Evolutionary conservation across 352 stramenopile species (phyloP), one percentile per base, ranked within the genome.

Genomic region (Globisporangium alternatum): DNA sequence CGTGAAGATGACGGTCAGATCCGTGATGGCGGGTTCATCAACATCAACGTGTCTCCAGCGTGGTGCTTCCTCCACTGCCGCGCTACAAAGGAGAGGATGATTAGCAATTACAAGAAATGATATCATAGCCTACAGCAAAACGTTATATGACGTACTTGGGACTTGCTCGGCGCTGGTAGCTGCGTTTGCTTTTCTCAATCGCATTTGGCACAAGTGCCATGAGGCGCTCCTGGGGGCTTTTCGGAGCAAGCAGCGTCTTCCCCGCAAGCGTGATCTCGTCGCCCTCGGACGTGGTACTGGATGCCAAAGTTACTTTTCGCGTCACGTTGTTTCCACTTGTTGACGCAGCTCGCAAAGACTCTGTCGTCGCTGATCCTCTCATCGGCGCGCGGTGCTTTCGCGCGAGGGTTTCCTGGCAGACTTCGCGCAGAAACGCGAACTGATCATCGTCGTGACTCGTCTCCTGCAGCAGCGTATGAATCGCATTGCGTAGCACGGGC

Each of bases 1-100:
- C 37, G 79, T 90, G 47, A 91, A 93, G 17, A 93, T 91, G 51
- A 91, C 85, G 1, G 75, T 77, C 22, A 96, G 65, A 48, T 96
- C 83, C 0, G 73, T 89, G 41, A 93, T 88, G 10, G 85, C 75
- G 21, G 58, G 48, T 56, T 88, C 70, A 3, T 89, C 76, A 5
- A 47, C 68, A 7, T 88, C 72, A 15, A 77, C 63, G 30, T 66
- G 72, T 57, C 83, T 83, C 83, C 83, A 90, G 0, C 76, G 80
- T 1, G 71, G 69, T 3, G 58, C 48, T 12, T 73, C 57, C 6
- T 62, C 58, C 13, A 19, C 21, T 8, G 4, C 33, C 35, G 39
- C 17, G 3, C 44, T 68, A 15, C 15, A 17, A 28, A 28, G 2
- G 19, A 53, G 7, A 48, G 28, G 0, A 56, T 22, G 15, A 25